Percentiles rank a stretch among this genome's conserved stretches.
These are phyloP conservation scores for Metarhizium brunneum DNA, from an alignment of 2,329 filamentous ascomycete genomes.

Conservation along the genomic window DNA sequence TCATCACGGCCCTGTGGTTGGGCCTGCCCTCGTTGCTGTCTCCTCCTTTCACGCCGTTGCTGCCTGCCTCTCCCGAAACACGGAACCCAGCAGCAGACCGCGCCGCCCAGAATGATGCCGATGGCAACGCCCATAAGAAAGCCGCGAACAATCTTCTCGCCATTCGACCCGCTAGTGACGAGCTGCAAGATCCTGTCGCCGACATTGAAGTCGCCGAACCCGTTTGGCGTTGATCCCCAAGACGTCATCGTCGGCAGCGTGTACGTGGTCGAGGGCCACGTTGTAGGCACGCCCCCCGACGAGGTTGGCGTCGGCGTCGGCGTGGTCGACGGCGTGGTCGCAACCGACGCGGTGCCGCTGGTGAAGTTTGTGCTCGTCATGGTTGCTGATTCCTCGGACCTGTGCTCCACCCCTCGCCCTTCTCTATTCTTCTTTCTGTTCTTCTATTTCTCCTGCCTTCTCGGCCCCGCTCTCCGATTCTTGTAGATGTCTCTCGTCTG, in stretches of 20 bases:
- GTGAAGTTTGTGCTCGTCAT: not conserved
- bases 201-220: conserved; percentile 15
- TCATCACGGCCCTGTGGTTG: not conserved
- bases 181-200: conserved; percentile 18
- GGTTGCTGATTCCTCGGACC: not conserved
- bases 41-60: not conserved
- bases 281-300: not conserved
- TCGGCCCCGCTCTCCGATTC: no score
- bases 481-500: no score
- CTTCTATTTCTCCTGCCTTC: no score
- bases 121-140: conserved; percentile 24
- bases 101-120: conserved; percentile 20
- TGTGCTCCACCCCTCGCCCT: not conserved
- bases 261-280: conserved; percentile 2
- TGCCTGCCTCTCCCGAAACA: conserved; percentile 16
- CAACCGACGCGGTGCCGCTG: conserved; percentile 12
- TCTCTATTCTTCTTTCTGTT: not conserved
- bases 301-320: not conserved
- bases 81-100: conserved; percentile 25
- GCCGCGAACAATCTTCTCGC: conserved; percentile 22
- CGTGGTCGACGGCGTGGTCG: not conserved
- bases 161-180: conserved; percentile 19
- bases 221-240: conserved; percentile 1
- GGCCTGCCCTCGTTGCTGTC: not conserved
- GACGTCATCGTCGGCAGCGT: conserved; percentile 7